These are phyloP conservation scores for Stemphylium vesicarium DNA, from an alignment of 2,329 filamentous ascomycete species.

Conservation along the genomic window DNA sequence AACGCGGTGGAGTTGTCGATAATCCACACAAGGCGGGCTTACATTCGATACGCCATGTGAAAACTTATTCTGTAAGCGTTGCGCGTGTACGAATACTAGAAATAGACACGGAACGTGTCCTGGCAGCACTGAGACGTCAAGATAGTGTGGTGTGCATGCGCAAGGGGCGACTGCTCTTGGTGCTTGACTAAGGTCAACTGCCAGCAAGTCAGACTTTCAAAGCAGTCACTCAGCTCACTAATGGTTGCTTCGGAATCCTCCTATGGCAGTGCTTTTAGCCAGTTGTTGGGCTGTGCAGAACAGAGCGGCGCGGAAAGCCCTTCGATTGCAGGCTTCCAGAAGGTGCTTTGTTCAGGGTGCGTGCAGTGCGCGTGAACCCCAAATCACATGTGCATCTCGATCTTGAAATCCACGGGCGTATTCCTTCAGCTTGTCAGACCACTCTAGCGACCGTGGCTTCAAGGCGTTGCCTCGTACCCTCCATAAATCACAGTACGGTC, in stretches of 20 bases:
- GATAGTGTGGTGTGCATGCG: slow-evolving; percentile 4
- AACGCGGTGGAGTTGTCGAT: slow-evolving; percentile 1
- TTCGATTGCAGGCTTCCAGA: slow-evolving; percentile 23
- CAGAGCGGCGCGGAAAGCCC: background rate
- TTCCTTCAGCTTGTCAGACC: background rate
- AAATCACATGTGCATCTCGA: background rate
- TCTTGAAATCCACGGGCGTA: background rate
- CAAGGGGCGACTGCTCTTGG: slow-evolving; percentile 11
- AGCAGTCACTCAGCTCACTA: background rate
- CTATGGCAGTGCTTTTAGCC: background rate
- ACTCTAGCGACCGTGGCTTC: background rate
- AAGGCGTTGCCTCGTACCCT: background rate
- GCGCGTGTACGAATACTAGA: background rate
- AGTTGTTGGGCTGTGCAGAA: background rate
- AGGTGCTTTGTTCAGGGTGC: slow-evolving; percentile 4
- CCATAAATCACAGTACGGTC: background rate
- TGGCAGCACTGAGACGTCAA: background rate
- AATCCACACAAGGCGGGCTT: background rate
- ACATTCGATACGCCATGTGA: background rate
- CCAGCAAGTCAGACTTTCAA: slow-evolving; percentile 7
- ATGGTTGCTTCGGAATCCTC: slow-evolving; percentile 6
- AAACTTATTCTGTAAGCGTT: background rate
- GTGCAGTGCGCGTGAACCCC: slow-evolving; percentile 10
- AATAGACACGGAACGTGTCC: background rate
- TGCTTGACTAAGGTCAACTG: slow-evolving; percentile 9